A percentile compares a stretch with the other conserved stretches of the same genome.
These are phyloP conservation scores for Durio zibethinus DNA, from an alignment of 345 rosid genomes.

Conservation along the genomic window DNA sequence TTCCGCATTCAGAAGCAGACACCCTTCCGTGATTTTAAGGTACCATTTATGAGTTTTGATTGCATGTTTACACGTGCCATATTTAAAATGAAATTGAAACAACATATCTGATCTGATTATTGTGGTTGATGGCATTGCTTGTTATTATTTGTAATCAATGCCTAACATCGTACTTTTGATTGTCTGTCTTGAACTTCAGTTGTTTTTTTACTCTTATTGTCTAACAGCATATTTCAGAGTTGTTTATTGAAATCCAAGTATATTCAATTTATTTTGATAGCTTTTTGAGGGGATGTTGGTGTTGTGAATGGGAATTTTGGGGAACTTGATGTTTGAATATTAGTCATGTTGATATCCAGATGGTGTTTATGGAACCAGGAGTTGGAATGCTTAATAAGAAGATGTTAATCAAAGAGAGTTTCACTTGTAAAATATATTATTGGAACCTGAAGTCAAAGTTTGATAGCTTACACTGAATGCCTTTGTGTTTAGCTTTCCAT, in stretches of 20 bases:
- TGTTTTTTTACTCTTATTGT: not conserved
- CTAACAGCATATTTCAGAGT: not conserved
- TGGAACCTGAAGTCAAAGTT: not conserved
- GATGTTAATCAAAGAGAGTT: not conserved
- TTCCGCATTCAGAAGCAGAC: slow-evolving; percentile 87
- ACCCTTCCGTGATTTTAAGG: slow-evolving; percentile 77
- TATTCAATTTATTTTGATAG: not conserved
- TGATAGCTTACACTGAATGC: not conserved
- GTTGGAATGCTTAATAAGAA: not conserved
- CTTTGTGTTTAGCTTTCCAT: not conserved
- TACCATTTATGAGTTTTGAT: slow-evolving; percentile 11
- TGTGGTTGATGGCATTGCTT: not conserved
- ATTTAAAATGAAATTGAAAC: not conserved
- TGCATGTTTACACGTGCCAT: not conserved
- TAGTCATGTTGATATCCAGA: not conserved
- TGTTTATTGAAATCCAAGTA: not conserved
- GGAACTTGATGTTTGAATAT: not conserved
- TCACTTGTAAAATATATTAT: not conserved
- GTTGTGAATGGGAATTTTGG: not conserved
- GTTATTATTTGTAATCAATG: not conserved
- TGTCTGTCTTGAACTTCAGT: not conserved
- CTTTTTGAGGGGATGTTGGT: not conserved
- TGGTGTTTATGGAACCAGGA: not conserved
- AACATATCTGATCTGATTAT: not conserved
- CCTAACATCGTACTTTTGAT: not conserved